Base-by-base conservation (phyloP, 371 early-diverging fungal genomes). In the Mucor plumbeus region DNA sequence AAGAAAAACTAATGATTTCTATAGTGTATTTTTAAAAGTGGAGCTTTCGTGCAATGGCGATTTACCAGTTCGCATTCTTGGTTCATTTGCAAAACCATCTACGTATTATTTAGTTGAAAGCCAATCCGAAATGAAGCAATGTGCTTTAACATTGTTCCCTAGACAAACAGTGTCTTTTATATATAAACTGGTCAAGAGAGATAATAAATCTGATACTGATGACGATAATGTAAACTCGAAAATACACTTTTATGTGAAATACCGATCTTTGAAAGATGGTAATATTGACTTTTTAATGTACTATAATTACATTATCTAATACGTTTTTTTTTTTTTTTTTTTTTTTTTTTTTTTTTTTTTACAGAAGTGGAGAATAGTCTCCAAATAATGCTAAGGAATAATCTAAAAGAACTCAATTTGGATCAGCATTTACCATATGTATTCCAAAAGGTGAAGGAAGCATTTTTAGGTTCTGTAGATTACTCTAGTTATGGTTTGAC, bases 311-410 rank as follows among this genome's bases (percentile, higher is more conserved):
- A 26, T 1, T 26, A 3, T 26, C 26, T 26, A 26, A 26, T 26
- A 26, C 26, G 26, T 26, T 26, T 26, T n/a, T n/a, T n/a, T n/a
- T n/a, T n/a, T n/a, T n/a, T n/a, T n/a, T n/a, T n/a, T n/a, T n/a
- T n/a, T n/a, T n/a, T n/a, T n/a, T n/a, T n/a, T n/a, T n/a, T n/a
- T n/a, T n/a, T n/a, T n/a, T n/a, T n/a, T n/a, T 26, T 26, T 26
- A 33, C 63, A 91, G 91, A 91, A 78, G 85, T 91, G 53, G 88
- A 90, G 70, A 79, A 71, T 26, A 87, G 84, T 21, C 65, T 90
- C n/a, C 76, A 79, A 38, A 62, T 77, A 0, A 83, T 79, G 64
- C 67, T 91, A 8, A 60, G 79, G 36, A 64, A 74, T 9, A 77
- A 79, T 31, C 61, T 91, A 41, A 66, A 74, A 35, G 72, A 81